Evolutionary conservation across 2,329 filamentous ascomycete species (phyloP).

Genomic region (Lachnellula hyalina): DNA sequence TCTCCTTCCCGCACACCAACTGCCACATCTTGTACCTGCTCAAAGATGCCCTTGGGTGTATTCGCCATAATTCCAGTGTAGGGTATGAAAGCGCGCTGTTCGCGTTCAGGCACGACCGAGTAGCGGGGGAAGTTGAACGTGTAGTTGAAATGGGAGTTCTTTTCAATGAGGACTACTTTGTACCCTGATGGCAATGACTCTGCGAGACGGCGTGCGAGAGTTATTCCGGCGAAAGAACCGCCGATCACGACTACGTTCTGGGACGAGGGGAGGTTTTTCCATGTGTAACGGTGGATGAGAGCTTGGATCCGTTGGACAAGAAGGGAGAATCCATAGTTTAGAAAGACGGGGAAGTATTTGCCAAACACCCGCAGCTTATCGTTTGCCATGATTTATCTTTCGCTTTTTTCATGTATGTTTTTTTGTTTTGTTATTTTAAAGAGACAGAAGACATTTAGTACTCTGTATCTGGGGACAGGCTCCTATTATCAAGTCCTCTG

Average conservation of each 20-base stretch:
- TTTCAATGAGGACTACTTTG: conserved; percentile 43
- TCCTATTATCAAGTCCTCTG: background rate
- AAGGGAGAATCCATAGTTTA: conserved; percentile 1
- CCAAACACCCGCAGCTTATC: background rate
- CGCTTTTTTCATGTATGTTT: too few species aligned
- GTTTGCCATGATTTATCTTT: background rate
- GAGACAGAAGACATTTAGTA: background rate
- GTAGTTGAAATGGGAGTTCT: conserved; percentile 47
- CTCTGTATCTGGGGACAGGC: background rate
- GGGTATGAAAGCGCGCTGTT: conserved; percentile 46
- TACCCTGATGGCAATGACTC: conserved; percentile 39
- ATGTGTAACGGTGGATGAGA: conserved; percentile 14
- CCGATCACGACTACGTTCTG: conserved; percentile 39
- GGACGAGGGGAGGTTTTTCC: conserved; percentile 2
- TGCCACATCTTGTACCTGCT: conserved; percentile 31
- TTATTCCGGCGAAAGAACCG: conserved; percentile 40
- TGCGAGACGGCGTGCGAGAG: conserved; percentile 32
- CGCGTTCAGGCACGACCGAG: conserved; percentile 38
- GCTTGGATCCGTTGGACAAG: conserved; percentile 9
- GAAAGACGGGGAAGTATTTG: conserved; percentile 7
- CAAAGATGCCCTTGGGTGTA: conserved; percentile 31
- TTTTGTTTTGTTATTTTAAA: background rate
- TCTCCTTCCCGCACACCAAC: conserved; percentile 25
- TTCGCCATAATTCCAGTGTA: conserved; percentile 32
- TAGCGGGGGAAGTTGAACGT: conserved; percentile 45